These are phyloP conservation scores for Neurospora tetraspora DNA, from an alignment of 495 filamentous ascomycete species.

Conservation along the genomic window DNA sequence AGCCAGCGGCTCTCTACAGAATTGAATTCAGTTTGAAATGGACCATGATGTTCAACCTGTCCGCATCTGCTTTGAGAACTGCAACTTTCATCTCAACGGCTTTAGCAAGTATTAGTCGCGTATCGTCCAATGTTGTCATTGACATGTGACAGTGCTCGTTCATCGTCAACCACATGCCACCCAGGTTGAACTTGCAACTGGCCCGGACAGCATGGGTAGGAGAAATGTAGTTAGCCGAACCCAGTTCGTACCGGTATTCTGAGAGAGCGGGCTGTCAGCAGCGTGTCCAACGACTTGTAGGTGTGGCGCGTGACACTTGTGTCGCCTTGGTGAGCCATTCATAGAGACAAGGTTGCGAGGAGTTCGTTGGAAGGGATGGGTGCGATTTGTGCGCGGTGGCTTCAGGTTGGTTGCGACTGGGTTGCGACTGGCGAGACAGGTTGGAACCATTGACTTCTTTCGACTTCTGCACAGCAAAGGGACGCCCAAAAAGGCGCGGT, in stretches of 20 bases:
- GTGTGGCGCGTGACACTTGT: background rate
- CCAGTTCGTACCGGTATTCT: background rate
- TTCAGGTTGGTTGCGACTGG: background rate
- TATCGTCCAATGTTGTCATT: background rate
- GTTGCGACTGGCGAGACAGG: background rate
- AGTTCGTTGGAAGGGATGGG: background rate
- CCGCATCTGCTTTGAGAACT: background rate
- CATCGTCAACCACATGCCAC: background rate
- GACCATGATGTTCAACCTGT: background rate
- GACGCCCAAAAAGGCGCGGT: background rate
- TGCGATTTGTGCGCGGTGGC: background rate
- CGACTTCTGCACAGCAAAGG: background rate
- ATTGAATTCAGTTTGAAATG: background rate
- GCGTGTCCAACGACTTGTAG: background rate
- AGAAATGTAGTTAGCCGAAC: background rate
- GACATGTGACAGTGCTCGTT: background rate
- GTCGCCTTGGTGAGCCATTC: background rate
- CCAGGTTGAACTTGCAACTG: background rate
- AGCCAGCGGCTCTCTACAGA: background rate
- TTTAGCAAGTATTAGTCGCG: background rate
- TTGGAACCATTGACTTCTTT: background rate
- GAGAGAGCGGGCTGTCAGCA: background rate
- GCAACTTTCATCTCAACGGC: background rate
- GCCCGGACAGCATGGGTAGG: background rate
- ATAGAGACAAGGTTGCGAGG: background rate